Conservation (phyloP, 2,329 filamentous ascomycete species). For the Fusarium penzigii region DNA sequence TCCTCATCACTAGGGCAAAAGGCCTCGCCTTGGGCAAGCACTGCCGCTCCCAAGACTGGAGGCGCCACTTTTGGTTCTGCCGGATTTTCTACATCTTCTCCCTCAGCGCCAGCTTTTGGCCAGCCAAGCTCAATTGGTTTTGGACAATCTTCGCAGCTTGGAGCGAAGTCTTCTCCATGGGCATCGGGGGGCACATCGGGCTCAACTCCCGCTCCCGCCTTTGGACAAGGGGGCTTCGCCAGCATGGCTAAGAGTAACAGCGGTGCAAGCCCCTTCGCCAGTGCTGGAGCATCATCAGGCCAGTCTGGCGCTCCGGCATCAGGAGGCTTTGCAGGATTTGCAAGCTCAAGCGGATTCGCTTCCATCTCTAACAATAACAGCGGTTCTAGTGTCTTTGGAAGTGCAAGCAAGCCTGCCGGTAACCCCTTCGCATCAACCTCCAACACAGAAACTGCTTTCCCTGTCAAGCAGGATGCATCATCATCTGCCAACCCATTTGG, state of each 20-base stretch:
- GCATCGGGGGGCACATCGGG: conserved; percentile 25
- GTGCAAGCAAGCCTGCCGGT: conserved; percentile 37
- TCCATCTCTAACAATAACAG: conserved; percentile 42
- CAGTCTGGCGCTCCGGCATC: conserved; percentile 36
- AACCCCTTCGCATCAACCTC: conserved; percentile 31
- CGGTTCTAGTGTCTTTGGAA: conserved; percentile 40
- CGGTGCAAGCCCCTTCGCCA: conserved; percentile 41
- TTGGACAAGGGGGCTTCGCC: conserved; percentile 56
- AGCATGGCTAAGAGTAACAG: conserved; percentile 39
- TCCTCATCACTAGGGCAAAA: conserved; percentile 51
- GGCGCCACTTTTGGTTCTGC: conserved; percentile 47
- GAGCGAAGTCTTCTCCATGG: conserved; percentile 57
- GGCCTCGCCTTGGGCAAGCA: conserved; percentile 52
- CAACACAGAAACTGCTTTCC: conserved; percentile 28
- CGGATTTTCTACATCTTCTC: conserved; percentile 43
- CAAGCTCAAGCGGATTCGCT: conserved; percentile 56
- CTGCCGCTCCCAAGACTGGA: conserved; percentile 32
- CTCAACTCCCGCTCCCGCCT: conserved; percentile 47
- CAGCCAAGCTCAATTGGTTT: conserved; percentile 51
- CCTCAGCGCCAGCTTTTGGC: conserved; percentile 49
- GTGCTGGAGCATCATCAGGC: conserved; percentile 23
- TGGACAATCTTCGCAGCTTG: conserved; percentile 52
- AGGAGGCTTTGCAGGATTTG: conserved; percentile 56
- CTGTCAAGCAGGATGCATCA: conserved; percentile 31
- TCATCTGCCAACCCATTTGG: conserved; percentile 42